phyloP scores from a whole-genome alignment of 352 stramenopile species.

The Globisporangium perplexum region DNA sequence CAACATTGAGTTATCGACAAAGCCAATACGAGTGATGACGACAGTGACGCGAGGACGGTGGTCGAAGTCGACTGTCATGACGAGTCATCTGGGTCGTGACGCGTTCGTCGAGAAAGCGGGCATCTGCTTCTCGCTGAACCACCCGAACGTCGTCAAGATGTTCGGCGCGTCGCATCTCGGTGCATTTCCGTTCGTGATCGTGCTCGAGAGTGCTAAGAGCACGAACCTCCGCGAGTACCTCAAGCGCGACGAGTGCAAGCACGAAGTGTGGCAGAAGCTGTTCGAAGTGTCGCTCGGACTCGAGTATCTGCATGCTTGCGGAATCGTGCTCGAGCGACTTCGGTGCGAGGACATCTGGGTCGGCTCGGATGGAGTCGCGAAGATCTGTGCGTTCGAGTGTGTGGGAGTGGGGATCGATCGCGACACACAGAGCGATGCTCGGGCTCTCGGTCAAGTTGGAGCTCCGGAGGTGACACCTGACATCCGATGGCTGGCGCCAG shows the following conservation, averaged over 20 bases:
- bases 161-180: constrained; percentile 22
- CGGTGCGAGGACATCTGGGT: constrained; percentile 5
- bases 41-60: constrained; percentile 17
- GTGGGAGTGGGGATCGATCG: too few species aligned
- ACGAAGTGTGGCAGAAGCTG: neutral
- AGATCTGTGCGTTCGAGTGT: neutral
- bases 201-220: constrained; percentile 10
- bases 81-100: neutral
- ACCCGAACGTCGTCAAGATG: constrained; percentile 16
- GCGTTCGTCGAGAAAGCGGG: neutral
- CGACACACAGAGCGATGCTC: neutral
- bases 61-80: constrained; percentile 29
- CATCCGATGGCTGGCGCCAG: constrained; percentile 1
- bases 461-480: too few species aligned
- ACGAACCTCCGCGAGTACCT: neutral
- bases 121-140: constrained; percentile 28
- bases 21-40: constrained; percentile 25
- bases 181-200: constrained; percentile 4
- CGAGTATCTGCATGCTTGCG: constrained; percentile 14
- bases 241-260: neutral
- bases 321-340: neutral
- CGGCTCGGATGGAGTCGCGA: neutral
- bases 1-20: too few species aligned
- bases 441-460: too few species aligned
- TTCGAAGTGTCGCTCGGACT: neutral